These are phyloP conservation scores for Pyrenophora tritici-repentis DNA, from an alignment of 2,329 filamentous ascomycete species.

Conservation along the genomic window DNA sequence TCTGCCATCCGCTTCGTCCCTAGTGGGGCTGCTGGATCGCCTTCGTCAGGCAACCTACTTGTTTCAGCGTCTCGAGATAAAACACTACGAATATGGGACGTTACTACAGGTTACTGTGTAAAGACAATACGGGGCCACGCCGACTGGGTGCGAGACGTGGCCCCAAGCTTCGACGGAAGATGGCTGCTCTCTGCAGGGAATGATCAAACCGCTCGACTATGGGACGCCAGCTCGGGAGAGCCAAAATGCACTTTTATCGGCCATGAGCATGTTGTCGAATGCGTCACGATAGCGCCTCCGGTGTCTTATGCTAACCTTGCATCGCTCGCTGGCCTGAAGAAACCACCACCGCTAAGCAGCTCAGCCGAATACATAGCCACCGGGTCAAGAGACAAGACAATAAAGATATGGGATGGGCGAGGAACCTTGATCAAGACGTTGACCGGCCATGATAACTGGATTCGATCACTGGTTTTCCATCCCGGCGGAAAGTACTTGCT, in stretches of 20 bases:
- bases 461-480: constrained; percentile 84
- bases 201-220: constrained; percentile 80
- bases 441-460: constrained; percentile 91
- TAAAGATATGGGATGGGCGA: constrained; percentile 84
- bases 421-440: constrained; percentile 85
- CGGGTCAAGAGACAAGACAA: constrained; percentile 86
- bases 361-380: constrained; percentile 89
- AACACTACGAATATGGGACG: constrained; percentile 87
- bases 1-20: constrained; percentile 88
- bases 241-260: constrained; percentile 79
- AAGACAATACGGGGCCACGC: constrained; percentile 85
- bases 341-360: constrained; percentile 73
- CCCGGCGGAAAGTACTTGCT: constrained; percentile 90
- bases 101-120: constrained; percentile 88
- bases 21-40: constrained; percentile 76
- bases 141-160: constrained; percentile 90
- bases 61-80: constrained; percentile 86
- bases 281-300: constrained; percentile 83
- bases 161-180: constrained; percentile 79
- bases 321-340: constrained; percentile 79
- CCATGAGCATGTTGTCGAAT: constrained; percentile 85
- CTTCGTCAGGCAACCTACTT: constrained; percentile 80
- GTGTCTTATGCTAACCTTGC: constrained; percentile 78
- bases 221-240: constrained; percentile 80
- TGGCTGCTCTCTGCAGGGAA: constrained; percentile 83